These are phyloP conservation scores for Naematelia encephala DNA, from an alignment of 768 basidiomycete species.

Conservation along the genomic window DNA sequence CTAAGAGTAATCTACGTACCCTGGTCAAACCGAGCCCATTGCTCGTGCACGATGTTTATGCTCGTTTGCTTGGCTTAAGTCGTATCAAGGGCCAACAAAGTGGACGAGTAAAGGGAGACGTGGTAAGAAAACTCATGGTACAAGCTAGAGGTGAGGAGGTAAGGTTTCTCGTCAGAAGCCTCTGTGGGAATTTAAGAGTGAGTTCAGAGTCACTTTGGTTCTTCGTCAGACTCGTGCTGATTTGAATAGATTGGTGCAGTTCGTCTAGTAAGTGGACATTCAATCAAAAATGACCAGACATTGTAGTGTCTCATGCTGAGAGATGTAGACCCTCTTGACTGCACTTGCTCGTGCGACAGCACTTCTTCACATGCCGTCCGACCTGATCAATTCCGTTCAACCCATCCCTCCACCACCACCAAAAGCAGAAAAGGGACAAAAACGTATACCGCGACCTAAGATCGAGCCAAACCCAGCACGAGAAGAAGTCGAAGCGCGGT, in stretches of 20 bases:
- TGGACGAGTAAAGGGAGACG: conserved; percentile 67
- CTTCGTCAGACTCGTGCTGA: conserved; percentile 48
- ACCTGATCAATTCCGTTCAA: conserved; percentile 35
- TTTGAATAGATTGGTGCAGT: conserved; percentile 70
- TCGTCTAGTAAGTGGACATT: conserved; percentile 54
- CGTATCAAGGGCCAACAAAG: conserved; percentile 70
- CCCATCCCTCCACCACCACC: conserved; percentile 35
- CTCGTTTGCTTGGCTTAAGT: conserved; percentile 65
- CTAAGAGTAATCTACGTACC: conserved; percentile 56
- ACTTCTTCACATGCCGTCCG: conserved; percentile 49
- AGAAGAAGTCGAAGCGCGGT: conserved; percentile 52
- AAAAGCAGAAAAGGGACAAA: conserved; percentile 44
- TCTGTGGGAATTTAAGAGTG: conserved; percentile 45
- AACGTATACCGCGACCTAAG: conserved; percentile 47
- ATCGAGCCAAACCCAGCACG: conserved; percentile 43
- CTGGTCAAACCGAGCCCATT: conserved; percentile 46
- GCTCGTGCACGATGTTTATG: conserved; percentile 62
- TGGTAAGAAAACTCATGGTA: conserved; percentile 77
- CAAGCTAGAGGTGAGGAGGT: conserved; percentile 81
- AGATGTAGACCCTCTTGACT: conserved; percentile 61
- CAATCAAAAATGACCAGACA: neutral
- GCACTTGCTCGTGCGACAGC: conserved; percentile 76
- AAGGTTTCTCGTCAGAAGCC: conserved; percentile 65
- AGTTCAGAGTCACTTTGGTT: conserved; percentile 3
- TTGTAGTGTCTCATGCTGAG: neutral